Conservation (phyloP, 2,329 filamentous ascomycete species). For the Lasiodiplodia gonubiensis region DNA sequence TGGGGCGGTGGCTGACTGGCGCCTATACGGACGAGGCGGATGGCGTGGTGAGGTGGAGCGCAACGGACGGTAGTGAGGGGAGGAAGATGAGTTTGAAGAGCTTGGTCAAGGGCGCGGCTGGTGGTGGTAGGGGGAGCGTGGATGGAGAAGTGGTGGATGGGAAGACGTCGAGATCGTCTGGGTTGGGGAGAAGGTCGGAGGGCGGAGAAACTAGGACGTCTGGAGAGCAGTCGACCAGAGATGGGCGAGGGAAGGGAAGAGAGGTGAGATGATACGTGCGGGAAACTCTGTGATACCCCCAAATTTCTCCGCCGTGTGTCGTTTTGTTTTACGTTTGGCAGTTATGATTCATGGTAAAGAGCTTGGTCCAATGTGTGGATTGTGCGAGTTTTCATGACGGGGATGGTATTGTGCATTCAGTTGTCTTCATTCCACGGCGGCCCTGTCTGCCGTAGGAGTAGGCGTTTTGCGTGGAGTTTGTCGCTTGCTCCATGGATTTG, state of each 20-base stretch:
- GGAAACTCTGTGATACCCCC: not conserved
- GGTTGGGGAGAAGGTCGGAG: not conserved
- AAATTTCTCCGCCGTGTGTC: not conserved
- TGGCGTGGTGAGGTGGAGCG: constrained; percentile 11
- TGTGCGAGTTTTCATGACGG: no score
- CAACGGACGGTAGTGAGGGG: not conserved
- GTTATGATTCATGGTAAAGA: no score
- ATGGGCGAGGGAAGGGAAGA: not conserved
- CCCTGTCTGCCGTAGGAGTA: no score
- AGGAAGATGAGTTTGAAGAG: constrained; percentile 1
- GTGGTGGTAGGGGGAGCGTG: not conserved
- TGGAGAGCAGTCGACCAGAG: not conserved
- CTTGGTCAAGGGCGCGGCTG: not conserved
- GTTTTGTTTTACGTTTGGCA: not conserved
- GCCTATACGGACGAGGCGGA: constrained; percentile 37
- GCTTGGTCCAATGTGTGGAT: no score
- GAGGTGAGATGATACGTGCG: not conserved
- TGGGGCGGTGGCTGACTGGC: constrained; percentile 47
- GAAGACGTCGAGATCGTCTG: not conserved
- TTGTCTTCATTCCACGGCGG: no score
- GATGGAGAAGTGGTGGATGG: not conserved
- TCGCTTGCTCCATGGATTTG: no score
- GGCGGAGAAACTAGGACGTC: not conserved
- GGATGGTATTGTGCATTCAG: no score
- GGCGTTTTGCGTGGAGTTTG: no score